phyloP scores from a whole-genome alignment of 2,329 filamentous ascomycete genomes.

The Monilinia fructicola region DNA sequence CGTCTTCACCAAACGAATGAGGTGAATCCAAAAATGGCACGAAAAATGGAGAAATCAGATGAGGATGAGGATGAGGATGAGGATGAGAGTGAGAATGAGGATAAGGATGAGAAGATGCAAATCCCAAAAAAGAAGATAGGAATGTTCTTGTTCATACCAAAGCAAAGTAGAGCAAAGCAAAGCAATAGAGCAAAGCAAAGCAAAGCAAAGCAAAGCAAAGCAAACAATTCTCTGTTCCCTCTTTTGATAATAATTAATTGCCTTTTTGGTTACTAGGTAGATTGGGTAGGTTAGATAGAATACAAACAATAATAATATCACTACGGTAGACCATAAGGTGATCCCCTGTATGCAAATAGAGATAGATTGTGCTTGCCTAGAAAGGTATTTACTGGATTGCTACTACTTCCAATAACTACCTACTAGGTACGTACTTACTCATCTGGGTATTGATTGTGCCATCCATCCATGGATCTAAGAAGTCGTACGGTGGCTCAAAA shows the following conservation, averaged over 20 bases:
- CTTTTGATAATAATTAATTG: not conserved
- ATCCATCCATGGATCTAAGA: no score
- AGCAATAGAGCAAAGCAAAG: not conserved
- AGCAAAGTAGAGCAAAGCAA: no score
- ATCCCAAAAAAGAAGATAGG: constrained; percentile 3
- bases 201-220: no score
- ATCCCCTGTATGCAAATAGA: not conserved
- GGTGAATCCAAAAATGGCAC: constrained; percentile 41
- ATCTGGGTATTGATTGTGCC: no score
- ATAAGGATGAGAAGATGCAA: not conserved
- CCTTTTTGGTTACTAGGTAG: not conserved
- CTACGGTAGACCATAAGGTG: constrained; percentile 10
- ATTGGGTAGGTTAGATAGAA: no score
- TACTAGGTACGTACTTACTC: no score
- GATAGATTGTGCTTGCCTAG: no score
- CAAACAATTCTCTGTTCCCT: not conserved
- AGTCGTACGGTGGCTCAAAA: no score
- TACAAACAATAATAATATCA: not conserved
- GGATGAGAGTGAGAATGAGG: not conserved
- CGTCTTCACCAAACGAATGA: constrained; percentile 53
- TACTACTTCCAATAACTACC: no score
- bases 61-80: not conserved
- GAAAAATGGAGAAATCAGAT: constrained; percentile 12
- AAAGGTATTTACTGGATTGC: no score
- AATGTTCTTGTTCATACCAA: constrained; percentile 22